phyloP scores from a whole-genome alignment of 164 flowering plant species.

The Vitis amurensis region DNA sequence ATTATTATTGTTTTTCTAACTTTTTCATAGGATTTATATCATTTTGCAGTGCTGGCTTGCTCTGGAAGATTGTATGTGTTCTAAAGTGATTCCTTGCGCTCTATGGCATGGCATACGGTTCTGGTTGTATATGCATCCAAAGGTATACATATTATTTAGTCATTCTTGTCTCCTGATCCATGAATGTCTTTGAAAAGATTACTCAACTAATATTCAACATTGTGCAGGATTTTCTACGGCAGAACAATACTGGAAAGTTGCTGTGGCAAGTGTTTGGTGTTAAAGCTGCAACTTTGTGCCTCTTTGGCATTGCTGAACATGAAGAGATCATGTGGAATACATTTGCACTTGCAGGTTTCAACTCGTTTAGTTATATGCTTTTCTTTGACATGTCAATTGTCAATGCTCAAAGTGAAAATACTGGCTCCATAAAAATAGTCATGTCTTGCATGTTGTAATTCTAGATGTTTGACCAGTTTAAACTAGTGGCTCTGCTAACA shows the following conservation, averaged over 20 bases:
- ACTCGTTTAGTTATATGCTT: neutral
- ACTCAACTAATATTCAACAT: neutral
- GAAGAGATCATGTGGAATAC: slow-evolving; percentile 94
- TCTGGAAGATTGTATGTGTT: slow-evolving; percentile 90
- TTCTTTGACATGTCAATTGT: neutral
- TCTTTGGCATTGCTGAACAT: slow-evolving; percentile 84
- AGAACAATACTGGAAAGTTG: slow-evolving; percentile 95
- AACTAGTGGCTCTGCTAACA: no score
- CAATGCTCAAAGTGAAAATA: neutral
- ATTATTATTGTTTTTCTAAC: neutral
- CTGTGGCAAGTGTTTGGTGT: slow-evolving; percentile 93
- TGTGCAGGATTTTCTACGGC: slow-evolving; percentile 83
- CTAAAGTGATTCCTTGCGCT: slow-evolving; percentile 43
- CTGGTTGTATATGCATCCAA: slow-evolving; percentile 99
- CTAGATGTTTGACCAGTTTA: no score
- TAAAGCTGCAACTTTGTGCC: slow-evolving; percentile 77
- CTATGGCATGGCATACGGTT: slow-evolving; percentile 75
- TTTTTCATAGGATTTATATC: neutral
- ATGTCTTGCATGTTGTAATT: no score
- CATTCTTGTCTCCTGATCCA: neutral
- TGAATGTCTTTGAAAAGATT: neutral
- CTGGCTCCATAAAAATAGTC: no score
- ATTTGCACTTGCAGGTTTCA: slow-evolving; percentile 65
- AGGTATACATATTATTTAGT: slow-evolving; percentile 45
- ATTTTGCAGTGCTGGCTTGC: slow-evolving; percentile 91